phyloP scores from a whole-genome alignment of 495 filamentous ascomycete species.

The Penicillium ochrochloron region DNA sequence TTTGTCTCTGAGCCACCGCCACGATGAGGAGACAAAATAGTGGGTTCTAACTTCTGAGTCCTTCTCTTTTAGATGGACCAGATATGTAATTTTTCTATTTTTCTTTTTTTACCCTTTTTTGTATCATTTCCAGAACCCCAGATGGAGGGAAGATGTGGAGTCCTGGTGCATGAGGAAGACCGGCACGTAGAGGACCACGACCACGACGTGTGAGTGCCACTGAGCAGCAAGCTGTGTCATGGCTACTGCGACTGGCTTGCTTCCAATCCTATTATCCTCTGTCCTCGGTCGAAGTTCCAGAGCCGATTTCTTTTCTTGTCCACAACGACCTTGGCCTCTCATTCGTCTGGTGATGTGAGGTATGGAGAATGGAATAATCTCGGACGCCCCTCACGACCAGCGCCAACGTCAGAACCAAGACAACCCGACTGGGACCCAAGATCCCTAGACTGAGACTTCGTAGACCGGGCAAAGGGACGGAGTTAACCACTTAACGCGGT shows the following conservation, averaged over 20 bases:
- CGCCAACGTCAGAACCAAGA: not conserved
- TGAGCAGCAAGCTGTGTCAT: slow-evolving; percentile 14
- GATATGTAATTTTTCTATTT: not conserved
- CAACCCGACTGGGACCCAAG: not conserved
- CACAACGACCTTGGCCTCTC: not conserved
- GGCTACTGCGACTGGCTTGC: not conserved
- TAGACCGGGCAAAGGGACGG: not conserved
- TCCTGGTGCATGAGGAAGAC: not conserved
- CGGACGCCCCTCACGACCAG: not conserved
- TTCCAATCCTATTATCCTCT: not conserved
- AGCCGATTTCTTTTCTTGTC: not conserved
- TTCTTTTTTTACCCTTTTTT: slow-evolving; percentile 27
- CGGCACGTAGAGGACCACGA: not conserved
- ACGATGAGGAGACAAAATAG: slow-evolving; percentile 23
- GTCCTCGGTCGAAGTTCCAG: slow-evolving; percentile 3
- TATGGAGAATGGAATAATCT: not conserved
- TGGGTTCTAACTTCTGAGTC: not conserved
- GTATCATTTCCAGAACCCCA: slow-evolving; percentile 39
- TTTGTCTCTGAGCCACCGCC: slow-evolving; percentile 33
- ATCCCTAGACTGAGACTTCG: not conserved
- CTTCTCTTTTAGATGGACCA: not conserved
- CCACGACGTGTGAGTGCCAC: not conserved
- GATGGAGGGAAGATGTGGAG: slow-evolving; percentile 23
- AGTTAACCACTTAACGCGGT: not conserved
- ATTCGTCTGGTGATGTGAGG: not conserved